Conservation (phyloP, 495 filamentous ascomycete genomes). For the Penicillium goetzii region DNA sequence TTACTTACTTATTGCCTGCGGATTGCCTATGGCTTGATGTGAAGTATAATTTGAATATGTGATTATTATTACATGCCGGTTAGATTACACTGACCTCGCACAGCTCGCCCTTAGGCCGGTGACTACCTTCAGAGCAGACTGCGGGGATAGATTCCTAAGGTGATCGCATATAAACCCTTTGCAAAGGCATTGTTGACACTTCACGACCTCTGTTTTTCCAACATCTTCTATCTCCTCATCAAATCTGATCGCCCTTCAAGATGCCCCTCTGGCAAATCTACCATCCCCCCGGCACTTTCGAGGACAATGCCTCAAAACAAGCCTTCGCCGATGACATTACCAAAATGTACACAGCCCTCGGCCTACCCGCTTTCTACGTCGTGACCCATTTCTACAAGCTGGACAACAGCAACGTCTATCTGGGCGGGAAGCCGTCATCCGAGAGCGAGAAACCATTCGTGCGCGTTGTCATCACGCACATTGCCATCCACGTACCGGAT, state of each 20-base stretch:
- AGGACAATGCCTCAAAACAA: constrained; percentile 19
- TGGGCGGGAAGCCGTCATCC: constrained; percentile 16
- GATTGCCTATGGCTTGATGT: neutral
- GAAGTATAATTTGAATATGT: neutral
- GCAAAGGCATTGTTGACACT: no score
- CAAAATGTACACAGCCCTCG: constrained; percentile 27
- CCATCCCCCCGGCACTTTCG: constrained; percentile 25
- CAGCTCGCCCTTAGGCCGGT: neutral
- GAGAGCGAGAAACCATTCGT: constrained; percentile 22
- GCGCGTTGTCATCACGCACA: constrained; percentile 29
- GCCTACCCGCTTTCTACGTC: constrained; percentile 38
- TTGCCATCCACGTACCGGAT: constrained; percentile 26
- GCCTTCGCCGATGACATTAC: constrained; percentile 31
- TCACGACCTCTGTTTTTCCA: neutral
- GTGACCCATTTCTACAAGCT: constrained; percentile 29
- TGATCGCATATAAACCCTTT: neutral
- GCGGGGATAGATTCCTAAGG: no score
- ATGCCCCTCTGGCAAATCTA: constrained; percentile 42
- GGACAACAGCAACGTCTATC: constrained; percentile 9
- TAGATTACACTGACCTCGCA: neutral
- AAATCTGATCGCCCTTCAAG: neutral
- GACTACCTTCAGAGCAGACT: neutral
- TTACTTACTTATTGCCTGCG: neutral
- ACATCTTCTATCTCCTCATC: neutral
- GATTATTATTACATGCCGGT: neutral